phyloP scores from a whole-genome alignment of 225 moss, liverwort and hornwort genomes.

The Anthoceros angustus region DNA sequence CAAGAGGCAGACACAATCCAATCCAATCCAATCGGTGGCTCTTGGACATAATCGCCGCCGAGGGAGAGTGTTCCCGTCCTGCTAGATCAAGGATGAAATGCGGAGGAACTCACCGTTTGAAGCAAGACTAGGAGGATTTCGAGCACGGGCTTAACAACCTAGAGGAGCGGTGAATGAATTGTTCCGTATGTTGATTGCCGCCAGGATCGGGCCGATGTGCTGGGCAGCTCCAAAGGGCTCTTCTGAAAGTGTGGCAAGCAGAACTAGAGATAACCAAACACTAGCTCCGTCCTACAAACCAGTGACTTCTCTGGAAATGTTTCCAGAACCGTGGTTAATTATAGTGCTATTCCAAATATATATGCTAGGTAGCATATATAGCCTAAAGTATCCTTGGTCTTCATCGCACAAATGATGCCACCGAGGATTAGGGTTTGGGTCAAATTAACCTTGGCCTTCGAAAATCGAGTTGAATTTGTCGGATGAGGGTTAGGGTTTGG shows the following conservation, averaged over 20 bases:
- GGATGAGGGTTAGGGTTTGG: no score
- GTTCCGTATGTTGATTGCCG: slow-evolving; percentile 21
- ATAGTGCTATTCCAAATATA: no score
- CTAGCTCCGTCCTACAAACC: background rate
- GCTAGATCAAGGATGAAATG: slow-evolving; percentile 14
- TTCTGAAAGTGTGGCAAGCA: background rate
- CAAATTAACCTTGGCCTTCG: no score
- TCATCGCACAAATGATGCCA: no score
- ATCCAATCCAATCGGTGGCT: no score
- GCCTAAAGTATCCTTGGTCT: no score
- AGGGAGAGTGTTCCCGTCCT: slow-evolving; percentile 7
- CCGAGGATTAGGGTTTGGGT: no score
- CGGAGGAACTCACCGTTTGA: slow-evolving; percentile 11
- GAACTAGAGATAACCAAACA: background rate
- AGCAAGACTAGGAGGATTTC: slow-evolving; percentile 13
- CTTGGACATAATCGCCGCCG: slow-evolving; percentile 12
- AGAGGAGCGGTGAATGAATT: slow-evolving; percentile 25
- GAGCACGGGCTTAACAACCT: slow-evolving; percentile 18
- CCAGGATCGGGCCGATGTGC: slow-evolving; percentile 22
- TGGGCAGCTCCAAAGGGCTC: slow-evolving; percentile 12
- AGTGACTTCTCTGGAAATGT: background rate
- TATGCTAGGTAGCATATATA: no score
- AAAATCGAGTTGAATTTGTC: no score
- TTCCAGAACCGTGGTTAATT: no score
- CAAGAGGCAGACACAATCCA: no score